These are phyloP conservation scores for Pseudogymnoascus sp. DNA, from an alignment of 2,329 filamentous ascomycete species.

Conservation along the genomic window DNA sequence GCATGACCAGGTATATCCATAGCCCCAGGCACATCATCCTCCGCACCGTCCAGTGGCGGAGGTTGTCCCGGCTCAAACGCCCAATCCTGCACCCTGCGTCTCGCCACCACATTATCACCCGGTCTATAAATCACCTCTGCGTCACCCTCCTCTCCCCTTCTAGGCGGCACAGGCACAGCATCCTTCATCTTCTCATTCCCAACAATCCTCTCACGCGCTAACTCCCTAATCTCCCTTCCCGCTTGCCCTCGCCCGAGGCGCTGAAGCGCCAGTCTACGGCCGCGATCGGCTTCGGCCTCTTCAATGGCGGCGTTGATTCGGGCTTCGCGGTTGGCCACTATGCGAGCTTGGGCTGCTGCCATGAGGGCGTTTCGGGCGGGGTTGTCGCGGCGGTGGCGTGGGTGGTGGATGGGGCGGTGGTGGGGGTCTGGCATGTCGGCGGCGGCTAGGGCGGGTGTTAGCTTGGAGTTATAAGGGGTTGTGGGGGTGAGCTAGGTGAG, in stretches of 20 bases:
- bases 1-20: background rate
- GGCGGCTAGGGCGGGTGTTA: background rate
- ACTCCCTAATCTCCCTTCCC: background rate
- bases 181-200: background rate
- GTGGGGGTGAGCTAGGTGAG: background rate
- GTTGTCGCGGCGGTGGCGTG: background rate
- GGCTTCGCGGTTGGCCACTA: background rate
- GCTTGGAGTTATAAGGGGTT: background rate
- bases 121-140: background rate
- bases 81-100: background rate
- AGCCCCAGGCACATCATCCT: background rate
- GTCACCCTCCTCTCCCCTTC: background rate
- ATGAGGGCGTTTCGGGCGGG: background rate
- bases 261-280: too few relatives aligned
- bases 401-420: background rate
- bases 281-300: too few relatives aligned
- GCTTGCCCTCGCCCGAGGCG: background rate
- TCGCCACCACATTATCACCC: background rate
- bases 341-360: background rate
- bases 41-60: background rate
- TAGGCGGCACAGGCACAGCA: background rate
- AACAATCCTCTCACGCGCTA: background rate
- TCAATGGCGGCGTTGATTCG: background rate
- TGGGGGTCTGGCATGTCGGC: too few relatives aligned
- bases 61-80: background rate